Evolutionary conservation across 768 basidiomycete species (phyloP), one percentile per base, ranked within the genome.

Genomic region (Galerina marginata): DNA sequence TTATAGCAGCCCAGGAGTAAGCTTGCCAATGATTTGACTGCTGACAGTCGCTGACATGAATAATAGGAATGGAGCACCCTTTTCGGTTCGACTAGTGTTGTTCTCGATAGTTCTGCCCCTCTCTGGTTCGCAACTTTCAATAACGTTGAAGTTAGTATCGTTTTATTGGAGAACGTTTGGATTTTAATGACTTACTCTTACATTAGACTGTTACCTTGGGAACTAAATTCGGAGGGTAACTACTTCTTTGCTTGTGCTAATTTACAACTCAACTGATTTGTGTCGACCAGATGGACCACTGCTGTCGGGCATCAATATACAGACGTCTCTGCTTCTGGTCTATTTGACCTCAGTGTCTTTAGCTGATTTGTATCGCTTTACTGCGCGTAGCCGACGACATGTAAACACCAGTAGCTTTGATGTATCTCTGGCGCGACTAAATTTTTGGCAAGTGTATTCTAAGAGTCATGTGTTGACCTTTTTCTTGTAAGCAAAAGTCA

Each of bases 281-380:
- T 2, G 14, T 29, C 12, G 26, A 49, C 9, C 26, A 68, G 67
- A 59, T 68, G 68, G 68, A 67, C 69, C 15, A 46, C 65, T 3
- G 67, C 69, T n/a, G 66, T 69, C 15, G 71, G 69, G 5, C 64
- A 72, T 43, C 71, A 72, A 39, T 70, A 72, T 51, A 72, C 69
- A 9, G 69, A 72, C 40, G 57, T 60, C 6, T 69, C 69, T 11
- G 71, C 71, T 4, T 72, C 71, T 10, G 71, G 71, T 15, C 55
- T 61, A 16, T 72, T 72, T 43, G 71, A 70, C 47, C 66, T 71
- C 29, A 70, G 58, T 52, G 64, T 62, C 9, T 60, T 65, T 26
- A 45, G 51, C 36, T 65, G 47, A 45, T 16, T 45, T 40, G 29
- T 33, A 33, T 7, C 29, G 4, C 29, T 33, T 5, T 33, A 33